A percentile compares a stretch with the other conserved stretches of the same genome.
Conservation (phyloP, 139 green algal genomes). For the Chlorella sp. region DNA sequence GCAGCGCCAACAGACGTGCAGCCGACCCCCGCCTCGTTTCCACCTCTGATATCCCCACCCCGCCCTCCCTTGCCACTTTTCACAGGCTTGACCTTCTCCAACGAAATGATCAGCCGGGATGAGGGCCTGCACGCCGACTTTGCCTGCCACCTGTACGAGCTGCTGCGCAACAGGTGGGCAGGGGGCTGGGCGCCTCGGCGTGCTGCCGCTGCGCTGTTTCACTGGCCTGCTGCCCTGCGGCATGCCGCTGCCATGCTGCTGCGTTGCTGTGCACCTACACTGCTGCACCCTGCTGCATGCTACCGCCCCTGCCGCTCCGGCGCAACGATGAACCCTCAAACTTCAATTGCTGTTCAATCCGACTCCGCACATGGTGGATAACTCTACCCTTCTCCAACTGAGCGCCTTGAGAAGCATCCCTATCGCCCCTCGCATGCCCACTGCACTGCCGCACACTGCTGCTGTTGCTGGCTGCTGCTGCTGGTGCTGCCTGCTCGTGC, state of each 20-base stretch:
- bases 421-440: too few relatives aligned
- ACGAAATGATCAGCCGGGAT: constrained; percentile 98
- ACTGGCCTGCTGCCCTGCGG: not conserved
- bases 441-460: not conserved
- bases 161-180: constrained; percentile 60
- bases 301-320: not conserved
- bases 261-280: not conserved
- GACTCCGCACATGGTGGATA: constrained; percentile 47
- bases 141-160: constrained; percentile 74
- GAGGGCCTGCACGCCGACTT: constrained; percentile 99
- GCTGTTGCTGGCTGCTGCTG: not conserved
- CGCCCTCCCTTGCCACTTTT: too few relatives aligned
- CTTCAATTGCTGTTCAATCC: constrained; percentile 45
- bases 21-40: too few relatives aligned
- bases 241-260: not conserved
- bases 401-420: constrained; percentile 5
- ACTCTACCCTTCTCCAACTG: constrained; percentile 46
- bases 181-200: too few relatives aligned
- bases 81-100: constrained; percentile 97
- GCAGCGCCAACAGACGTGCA: too few relatives aligned
- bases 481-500: not conserved
- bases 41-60: too few relatives aligned
- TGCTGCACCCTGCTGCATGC: not conserved
- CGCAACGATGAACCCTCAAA: constrained; percentile 38
- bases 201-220: not conserved